phyloP scores from a whole-genome alignment of 257 asterid genomes.

The Nicotiana attenuata region DNA sequence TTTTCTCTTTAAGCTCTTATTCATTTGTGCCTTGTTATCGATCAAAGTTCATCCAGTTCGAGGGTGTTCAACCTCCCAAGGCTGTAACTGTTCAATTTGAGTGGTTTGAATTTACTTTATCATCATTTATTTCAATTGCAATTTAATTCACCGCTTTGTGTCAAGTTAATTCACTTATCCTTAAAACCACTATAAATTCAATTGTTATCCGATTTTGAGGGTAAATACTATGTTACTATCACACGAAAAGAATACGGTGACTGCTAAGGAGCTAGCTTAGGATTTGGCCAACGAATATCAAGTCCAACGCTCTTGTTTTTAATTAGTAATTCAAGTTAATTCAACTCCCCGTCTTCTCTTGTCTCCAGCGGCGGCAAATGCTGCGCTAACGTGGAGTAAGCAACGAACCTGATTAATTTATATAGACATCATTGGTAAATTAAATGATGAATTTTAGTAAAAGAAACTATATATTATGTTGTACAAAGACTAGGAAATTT shows the following conservation, averaged over 20 bases:
- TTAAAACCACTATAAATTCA: too few species aligned
- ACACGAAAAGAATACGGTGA: too few species aligned
- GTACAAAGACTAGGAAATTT: background rate
- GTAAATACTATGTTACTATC: background rate
- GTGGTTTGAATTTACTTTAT: too few species aligned
- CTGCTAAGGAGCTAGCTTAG: background rate
- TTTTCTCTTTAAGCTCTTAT: too few species aligned
- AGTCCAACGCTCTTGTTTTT: conserved; percentile 7
- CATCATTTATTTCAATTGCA: too few species aligned
- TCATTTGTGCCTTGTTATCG: too few species aligned
- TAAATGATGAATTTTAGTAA: background rate
- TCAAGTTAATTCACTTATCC: too few species aligned
- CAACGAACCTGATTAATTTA: background rate
- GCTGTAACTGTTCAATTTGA: too few species aligned
- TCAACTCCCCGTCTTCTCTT: background rate
- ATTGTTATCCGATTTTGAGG: too few species aligned
- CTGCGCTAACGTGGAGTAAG: background rate
- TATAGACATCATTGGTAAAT: background rate
- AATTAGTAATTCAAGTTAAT: background rate
- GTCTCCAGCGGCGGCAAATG: background rate
- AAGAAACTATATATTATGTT: background rate
- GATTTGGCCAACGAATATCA: background rate
- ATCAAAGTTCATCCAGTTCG: too few species aligned
- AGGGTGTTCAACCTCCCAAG: too few species aligned
- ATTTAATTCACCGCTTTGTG: too few species aligned